Evolutionary conservation across 2,329 filamentous ascomycete species (phyloP), one percentile per base, ranked within the genome.

Genomic region (Talaromyces pinophilus): DNA sequence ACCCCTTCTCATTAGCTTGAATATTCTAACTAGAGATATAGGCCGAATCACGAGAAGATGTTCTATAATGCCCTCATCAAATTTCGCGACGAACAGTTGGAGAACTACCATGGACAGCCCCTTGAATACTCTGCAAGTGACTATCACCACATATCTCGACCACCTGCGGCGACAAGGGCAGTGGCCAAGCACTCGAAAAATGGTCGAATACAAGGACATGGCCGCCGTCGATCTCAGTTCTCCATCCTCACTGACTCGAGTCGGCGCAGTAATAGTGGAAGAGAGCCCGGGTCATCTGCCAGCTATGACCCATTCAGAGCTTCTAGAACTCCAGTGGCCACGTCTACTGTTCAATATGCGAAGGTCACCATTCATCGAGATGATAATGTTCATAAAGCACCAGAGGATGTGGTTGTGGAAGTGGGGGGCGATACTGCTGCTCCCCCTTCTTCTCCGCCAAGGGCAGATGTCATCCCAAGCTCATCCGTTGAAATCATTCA

Each of bases 111-210:
- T 64, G 90, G 90, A 67, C 88, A 89, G 35, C 86, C 91, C 25
- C 82, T 97, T 64, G 87, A 87, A n/a, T 91, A 95, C 74, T 97
- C 94, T 0, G 86, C 90, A 65, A 97, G 93, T 77, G 94, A 98
- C 74, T 95, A 96, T 72, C 94, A 97, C 73, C 92, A 96, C 73
- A 85, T 91, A 30, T 79, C 78, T n/a, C 74, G 74, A 28, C 73
- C 74, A 10, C 61, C 74, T 19, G 71, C 63, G 19, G 62, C 65
- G 7, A 28, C 69, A 3, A 81, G 75, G 69, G 73, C 75, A n/a
- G 72, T 71, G 7, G 71, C 70, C 30, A 74, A 71, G 60, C 72
- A 70, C 67, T 72, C 69, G 68, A 75, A 69, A 67, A 82, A 71
- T 38, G 71, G 68, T 22, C 70, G 70, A 11, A 62, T 70, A 0